Conservation (phyloP, 257 asterid genomes). For the Salvia miltiorrhiza region DNA sequence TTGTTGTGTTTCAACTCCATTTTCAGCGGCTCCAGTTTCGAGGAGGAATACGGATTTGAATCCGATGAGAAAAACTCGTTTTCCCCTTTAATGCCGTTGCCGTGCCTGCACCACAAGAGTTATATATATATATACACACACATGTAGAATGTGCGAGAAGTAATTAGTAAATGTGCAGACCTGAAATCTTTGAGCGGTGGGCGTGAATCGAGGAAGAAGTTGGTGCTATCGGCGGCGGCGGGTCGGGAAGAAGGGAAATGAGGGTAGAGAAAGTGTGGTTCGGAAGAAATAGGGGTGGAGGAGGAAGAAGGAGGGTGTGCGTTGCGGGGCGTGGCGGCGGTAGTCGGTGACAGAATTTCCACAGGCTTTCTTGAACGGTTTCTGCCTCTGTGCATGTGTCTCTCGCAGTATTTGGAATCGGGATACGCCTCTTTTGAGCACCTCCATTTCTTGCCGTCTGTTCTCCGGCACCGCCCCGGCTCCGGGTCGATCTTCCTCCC, state of each 20-base stretch:
- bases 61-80: constrained; percentile 41
- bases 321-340: constrained; percentile 14
- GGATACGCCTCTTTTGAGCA: constrained; percentile 93
- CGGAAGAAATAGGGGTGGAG: constrained; percentile 1
- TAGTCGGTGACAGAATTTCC: constrained; percentile 51
- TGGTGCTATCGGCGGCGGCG: constrained; percentile 28
- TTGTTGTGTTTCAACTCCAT: constrained; percentile 43
- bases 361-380: constrained; percentile 99
- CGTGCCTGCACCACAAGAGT: constrained; percentile 34
- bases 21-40: constrained; percentile 52
- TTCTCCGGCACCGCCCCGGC: constrained; percentile 96
- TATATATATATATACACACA: too few relatives aligned
- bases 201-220: constrained; percentile 44
- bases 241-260: constrained; percentile 34
- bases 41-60: too few relatives aligned
- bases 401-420: constrained; percentile 96
- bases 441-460: constrained; percentile 98
- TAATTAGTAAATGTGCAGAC: too few relatives aligned
- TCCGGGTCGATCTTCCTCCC: constrained; percentile 89
- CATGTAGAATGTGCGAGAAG: too few relatives aligned
- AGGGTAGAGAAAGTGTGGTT: constrained; percentile 33
- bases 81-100: constrained; percentile 40
- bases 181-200: constrained; percentile 32
- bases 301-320: not conserved
- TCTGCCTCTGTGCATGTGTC: constrained; percentile 99